Evolutionary conservation across 345 rosid genomes (phyloP), one percentile per base, ranked within the genome.

Genomic region (Rhizophora mangle): DNA sequence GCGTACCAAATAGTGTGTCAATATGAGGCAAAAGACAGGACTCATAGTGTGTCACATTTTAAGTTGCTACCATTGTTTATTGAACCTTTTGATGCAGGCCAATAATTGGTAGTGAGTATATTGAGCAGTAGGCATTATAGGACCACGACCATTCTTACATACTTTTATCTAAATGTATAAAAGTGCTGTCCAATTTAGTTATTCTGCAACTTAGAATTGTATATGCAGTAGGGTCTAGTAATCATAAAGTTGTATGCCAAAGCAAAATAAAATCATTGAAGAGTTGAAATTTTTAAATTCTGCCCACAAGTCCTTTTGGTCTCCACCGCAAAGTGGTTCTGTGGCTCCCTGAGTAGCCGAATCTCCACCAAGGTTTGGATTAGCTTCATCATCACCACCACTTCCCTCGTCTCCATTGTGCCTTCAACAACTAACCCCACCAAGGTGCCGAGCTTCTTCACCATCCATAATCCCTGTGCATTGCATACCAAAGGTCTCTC

Each of bases 1-100:
- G 99, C 1, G 90, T 96, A 21, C 99, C 99, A 7, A 96, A 96
- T 71, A 96, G 99, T 59, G 91, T 92, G 18, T 89, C 99, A 0
- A 96, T 92, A 63, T 96, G 84, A 88, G 66, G 32, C 68, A 3
- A 24, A 34, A 57, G 36, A 22, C 8, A 8, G 21, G 4, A 31
- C 18, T 22, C 36, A 1, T 6, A 36, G 20, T 9, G 3, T 20
- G 57, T 2, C 57, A 29, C 29, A 0, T 24, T 6, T 22, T 55
- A 55, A 52, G 27, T 22, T 43, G 54, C 49, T 5, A 22, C 32
- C 27, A 5, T 18, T 11, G 55, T 26, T 47, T 11, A 46, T 13
- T 26, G 27, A 15, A 6, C 27, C 24, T 65, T 6, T 65, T 51
- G 68, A 65, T 18, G 27, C n/a, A 26, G 57, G 20, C 46, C 57